Conservation (phyloP, 202 grass and related monocot species). For the Thinopyrum obtusiflorum region DNA sequence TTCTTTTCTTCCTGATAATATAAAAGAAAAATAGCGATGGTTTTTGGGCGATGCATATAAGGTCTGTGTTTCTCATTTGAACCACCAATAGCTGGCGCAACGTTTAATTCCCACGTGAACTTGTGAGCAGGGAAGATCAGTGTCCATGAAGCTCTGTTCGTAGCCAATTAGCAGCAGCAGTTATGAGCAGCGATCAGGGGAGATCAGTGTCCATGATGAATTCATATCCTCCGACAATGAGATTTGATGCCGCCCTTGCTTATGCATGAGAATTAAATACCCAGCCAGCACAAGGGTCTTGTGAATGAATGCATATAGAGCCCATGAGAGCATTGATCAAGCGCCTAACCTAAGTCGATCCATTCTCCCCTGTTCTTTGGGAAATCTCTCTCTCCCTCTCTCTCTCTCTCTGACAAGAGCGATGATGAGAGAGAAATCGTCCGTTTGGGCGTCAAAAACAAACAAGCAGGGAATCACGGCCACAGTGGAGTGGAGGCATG, state of each 20-base stretch:
- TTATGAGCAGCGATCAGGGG: not conserved
- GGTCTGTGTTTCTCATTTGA: too few species aligned
- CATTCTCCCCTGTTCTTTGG: not conserved
- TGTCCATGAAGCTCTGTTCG: not conserved
- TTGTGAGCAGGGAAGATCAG: too few species aligned
- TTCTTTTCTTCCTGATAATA: not conserved
- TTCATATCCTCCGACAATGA: not conserved
- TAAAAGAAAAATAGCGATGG: too few species aligned
- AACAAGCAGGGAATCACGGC: constrained; percentile 11
- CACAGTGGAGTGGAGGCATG: not conserved
- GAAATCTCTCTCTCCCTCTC: too few species aligned
- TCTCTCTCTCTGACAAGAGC: not conserved
- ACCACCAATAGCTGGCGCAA: too few species aligned
- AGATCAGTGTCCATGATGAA: not conserved
- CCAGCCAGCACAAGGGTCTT: not conserved
- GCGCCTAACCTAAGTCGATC: not conserved
- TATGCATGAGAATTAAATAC: not conserved
- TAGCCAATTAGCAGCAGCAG: not conserved
- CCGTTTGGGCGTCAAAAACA: not conserved
- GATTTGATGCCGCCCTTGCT: not conserved
- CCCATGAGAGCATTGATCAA: not conserved
- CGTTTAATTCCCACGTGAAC: not conserved
- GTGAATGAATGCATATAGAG: not conserved
- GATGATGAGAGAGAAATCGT: not conserved
- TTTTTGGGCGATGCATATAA: too few species aligned